Evolutionary conservation across 257 asterid genomes (phyloP), one percentile per base, ranked within the genome.

Genomic region (Echium plantagineum): DNA sequence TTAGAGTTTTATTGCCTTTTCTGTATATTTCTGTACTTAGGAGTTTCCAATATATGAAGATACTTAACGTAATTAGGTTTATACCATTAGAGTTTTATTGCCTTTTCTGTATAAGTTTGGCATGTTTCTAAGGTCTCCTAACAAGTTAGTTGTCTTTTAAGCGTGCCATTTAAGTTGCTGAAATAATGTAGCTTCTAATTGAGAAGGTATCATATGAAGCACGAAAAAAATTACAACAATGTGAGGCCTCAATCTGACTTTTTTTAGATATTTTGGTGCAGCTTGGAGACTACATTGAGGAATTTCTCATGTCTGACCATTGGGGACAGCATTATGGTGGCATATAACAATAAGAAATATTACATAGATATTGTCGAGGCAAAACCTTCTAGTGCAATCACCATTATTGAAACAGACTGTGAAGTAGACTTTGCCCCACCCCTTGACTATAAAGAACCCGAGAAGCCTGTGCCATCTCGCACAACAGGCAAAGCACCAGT

Each of bases 351-450:
- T 59, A 93, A 80, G 56, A 89, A 93, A 64, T 93, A 89, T 63
- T 93, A 89, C 75, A 93, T 93, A 63, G 99, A 93, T 71, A 93
- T 93, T 63, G 71, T 93, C n/a, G 97, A 93, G 90, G 24, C 99
- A 17, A 93, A 89, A 75, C 99, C 99, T 65, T 81, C 97, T 59
- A 69, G 79, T 76, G 99, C 85, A 38, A 93, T 93, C 69, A 93
- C 79, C 66, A 89, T 93, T 18, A 93, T 93, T 28, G 99, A 93
- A 67, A 93, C 99, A 9, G 99, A 93, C 73, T 93, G 99, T 74
- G 99, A 93, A 74, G 99, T 93, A 71, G 99, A 93, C 80, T 93
- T 93, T 66, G 96, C 99, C 68, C 99, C 99, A 63, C 99, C 97
- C 26, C 91, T 93, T 62, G 99, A 93, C 73, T 93, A 93, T 73